phyloP scores from a whole-genome alignment of 2,329 filamentous ascomycete species.

The Cercospora sp. region DNA sequence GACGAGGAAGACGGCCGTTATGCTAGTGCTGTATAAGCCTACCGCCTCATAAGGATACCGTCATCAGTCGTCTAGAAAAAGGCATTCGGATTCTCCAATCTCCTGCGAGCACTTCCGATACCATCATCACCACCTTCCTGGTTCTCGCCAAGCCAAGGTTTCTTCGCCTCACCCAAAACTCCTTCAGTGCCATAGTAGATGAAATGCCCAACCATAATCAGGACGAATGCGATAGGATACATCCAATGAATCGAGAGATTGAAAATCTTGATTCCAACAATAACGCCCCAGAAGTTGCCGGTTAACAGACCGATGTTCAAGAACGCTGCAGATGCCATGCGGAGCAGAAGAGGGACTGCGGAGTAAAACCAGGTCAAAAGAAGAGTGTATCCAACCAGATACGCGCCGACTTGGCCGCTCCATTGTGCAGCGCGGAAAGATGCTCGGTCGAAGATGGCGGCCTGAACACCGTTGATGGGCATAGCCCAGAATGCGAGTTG shows the following conservation, averaged over 20 bases:
- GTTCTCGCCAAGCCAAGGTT: constrained; percentile 89
- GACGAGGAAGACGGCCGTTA: neutral
- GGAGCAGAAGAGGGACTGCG: constrained; percentile 80
- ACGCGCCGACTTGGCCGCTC: constrained; percentile 65
- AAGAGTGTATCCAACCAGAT: constrained; percentile 86
- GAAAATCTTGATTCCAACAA: constrained; percentile 88
- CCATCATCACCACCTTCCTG: constrained; percentile 81
- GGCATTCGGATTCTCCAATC: constrained; percentile 42
- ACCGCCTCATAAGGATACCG: neutral
- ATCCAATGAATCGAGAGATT: constrained; percentile 77
- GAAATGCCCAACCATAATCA: constrained; percentile 82
- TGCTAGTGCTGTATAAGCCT: neutral
- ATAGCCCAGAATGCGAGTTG: constrained; percentile 87
- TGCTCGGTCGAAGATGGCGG: constrained; percentile 83
- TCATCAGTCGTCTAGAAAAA: constrained; percentile 37
- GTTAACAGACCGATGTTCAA: constrained; percentile 95
- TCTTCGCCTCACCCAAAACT: constrained; percentile 81
- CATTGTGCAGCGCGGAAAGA: constrained; percentile 59
- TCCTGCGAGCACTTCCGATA: constrained; percentile 80
- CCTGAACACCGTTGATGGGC: constrained; percentile 87
- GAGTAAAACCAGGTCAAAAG: constrained; percentile 83
- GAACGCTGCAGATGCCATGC: constrained; percentile 87
- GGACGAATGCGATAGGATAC: constrained; percentile 93
- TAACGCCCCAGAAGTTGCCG: constrained; percentile 94
- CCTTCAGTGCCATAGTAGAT: constrained; percentile 85